Evolutionary conservation across 352 stramenopile genomes (phyloP).

Genomic region (Globisporangium apiculatum): DNA sequence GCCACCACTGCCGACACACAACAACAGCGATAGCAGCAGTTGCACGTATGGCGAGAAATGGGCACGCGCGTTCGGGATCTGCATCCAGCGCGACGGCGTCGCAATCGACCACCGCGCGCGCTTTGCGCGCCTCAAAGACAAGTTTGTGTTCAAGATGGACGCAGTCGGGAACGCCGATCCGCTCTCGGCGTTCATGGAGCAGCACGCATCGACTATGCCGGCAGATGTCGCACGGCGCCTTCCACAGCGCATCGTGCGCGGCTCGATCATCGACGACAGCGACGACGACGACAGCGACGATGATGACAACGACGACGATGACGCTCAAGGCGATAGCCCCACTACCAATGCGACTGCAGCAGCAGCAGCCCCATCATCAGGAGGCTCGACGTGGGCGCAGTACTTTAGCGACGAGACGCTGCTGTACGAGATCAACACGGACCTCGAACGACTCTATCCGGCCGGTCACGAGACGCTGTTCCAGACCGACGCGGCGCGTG

Average conservation of each 20-base stretch:
- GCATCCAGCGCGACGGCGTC: constrained; percentile 11
- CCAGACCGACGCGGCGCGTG: constrained; percentile 58
- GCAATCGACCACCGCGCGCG: constrained; percentile 22
- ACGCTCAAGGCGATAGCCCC: background rate
- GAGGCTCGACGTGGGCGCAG: constrained; percentile 32
- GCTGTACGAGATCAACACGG: constrained; percentile 77
- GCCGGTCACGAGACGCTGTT: constrained; percentile 71
- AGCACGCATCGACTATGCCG: background rate
- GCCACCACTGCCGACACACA: too few relatives aligned
- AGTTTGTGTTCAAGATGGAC: constrained; percentile 64
- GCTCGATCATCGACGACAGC: constrained; percentile 16
- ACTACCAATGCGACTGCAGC: background rate
- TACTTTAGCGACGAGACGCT: constrained; percentile 66
- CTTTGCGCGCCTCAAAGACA: constrained; percentile 49
- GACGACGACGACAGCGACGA: constrained; percentile 4
- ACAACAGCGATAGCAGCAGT: background rate
- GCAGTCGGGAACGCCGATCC: constrained; percentile 36
- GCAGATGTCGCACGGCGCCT: background rate
- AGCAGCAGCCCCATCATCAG: background rate
- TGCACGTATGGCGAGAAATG: constrained; percentile 24
- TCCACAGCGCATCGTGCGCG: constrained; percentile 4
- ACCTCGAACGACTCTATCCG: constrained; percentile 69
- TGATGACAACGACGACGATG: constrained; percentile 1
- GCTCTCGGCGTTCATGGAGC: constrained; percentile 24
- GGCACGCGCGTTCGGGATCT: constrained; percentile 22